Base-by-base conservation (phyloP, 768 basidiomycete species). In the Leucocoprinus sp. region DNA sequence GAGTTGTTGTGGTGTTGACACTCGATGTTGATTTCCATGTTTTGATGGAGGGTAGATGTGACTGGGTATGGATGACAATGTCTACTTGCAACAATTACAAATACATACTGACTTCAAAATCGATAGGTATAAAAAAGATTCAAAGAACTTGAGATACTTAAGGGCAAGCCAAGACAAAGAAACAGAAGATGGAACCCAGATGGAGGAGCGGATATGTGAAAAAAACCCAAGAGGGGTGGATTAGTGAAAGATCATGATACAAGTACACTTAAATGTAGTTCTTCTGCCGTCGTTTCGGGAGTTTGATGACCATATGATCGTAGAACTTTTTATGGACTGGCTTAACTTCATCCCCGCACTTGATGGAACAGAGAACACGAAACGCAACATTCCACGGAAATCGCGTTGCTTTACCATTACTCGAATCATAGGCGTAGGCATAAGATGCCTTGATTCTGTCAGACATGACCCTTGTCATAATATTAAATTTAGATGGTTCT, bases 301-400 rank as follows among this genome's bases (percentile, higher is more conserved):
- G 54, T 50, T 64, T 67, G 45, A 71, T 55, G 38, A 54, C 61
- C 50, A 69, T 60, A 12, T 62, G 55, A 11, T 71, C 66, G 48
- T 80, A 78, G 45, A 79, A 79, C 2, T 62, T 55, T 1, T 57
- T 57, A 5, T 57, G 54, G 2, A 79, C 62, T 1, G 70, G 63
- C 54, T 75, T 78, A 39, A 42, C 1, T 69, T 67, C 27, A 58
- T 57, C 4, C 72, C 69, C 57, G 11, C 37, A 24, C 19, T 81
- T 80, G 57, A 82, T 78, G 17, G 55, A 54, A 41, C 75, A 65
- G 12, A 82, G 61, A 43, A 72, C 69, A 5, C 76, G 63, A 61
- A 75, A 70, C 1, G 77, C 74, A 24, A 81, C 67, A 54, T 78
- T 66, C 54, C 63, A 70, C 4, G 69, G 68, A 42, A 69, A 70